These are phyloP conservation scores for Fonsecaea nubica DNA, from an alignment of 2,329 filamentous ascomycete species.

Conservation along the genomic window DNA sequence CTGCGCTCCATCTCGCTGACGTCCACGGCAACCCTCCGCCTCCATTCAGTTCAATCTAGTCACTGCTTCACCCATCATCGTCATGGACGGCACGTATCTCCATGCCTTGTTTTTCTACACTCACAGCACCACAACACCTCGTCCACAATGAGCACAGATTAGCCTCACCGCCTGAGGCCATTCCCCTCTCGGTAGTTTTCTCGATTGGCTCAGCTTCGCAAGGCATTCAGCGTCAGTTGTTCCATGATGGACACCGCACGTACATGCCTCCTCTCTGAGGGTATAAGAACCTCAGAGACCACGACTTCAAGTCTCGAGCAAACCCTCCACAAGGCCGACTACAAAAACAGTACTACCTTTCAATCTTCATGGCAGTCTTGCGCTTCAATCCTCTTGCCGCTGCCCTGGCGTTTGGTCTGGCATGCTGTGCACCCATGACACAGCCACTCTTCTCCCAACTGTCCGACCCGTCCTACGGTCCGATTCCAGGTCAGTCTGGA, in stretches of 20 bases:
- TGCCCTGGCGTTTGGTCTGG: background rate
- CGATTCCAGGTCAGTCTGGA: constrained; percentile 44
- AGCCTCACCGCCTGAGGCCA: background rate
- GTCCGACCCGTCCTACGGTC: constrained; percentile 36
- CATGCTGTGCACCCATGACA: background rate
- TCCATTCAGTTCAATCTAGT: too few relatives aligned
- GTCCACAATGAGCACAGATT: background rate
- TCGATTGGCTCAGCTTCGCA: background rate
- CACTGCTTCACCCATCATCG: background rate
- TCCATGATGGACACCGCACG: background rate
- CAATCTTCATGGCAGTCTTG: background rate
- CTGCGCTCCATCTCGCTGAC: too few relatives aligned
- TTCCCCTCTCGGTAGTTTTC: background rate
- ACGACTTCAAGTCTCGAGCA: background rate
- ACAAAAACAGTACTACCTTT: background rate
- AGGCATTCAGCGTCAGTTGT: background rate
- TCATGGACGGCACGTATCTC: background rate
- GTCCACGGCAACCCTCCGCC: too few relatives aligned
- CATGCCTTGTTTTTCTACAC: background rate
- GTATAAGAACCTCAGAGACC: background rate
- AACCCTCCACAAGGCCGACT: background rate
- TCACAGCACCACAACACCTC: background rate
- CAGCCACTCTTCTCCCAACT: constrained; percentile 7
- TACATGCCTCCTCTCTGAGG: background rate
- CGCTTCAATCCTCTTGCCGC: background rate